Base-by-base conservation (phyloP, 2,329 filamentous ascomycete species). In the Trichophyton verrucosum region DNA sequence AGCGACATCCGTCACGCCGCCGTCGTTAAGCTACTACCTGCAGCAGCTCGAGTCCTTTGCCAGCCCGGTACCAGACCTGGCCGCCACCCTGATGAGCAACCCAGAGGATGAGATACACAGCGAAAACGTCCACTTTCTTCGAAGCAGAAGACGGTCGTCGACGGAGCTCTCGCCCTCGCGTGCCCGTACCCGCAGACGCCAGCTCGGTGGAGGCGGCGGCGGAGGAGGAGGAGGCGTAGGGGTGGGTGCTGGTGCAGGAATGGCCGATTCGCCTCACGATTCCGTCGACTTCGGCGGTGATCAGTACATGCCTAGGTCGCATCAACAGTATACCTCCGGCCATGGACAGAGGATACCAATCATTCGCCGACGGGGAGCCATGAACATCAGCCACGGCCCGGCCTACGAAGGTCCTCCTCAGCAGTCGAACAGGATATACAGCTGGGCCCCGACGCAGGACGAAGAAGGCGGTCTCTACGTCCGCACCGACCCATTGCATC, bases 331-430 rank as follows among this genome's bases (percentile, higher is more conserved):
- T 24, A 7, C 15, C 1, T 40, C 55, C 11, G 55, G 36, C 17
- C 36, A 24, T 17, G 22, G 22, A 36, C 40, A 49, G 57, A 20
- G 30, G 17, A 38, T 64, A 57, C 72, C 72, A 47, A 71, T 73
- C 61, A 63, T 72, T 22, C 72, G 71, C 47, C 72, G 69, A 58
- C 72, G 70, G 51, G 71, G 68, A 53, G 76, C 81, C 65, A 74
- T 20, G 17, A 55, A 73, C 24, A 68, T 75, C 44, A 73, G 76
- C 64, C 75, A 74, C 59, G 73, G 78, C 60, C 72, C 79, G 38
- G 77, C 79, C 49, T 84, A 84, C 66, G 78, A 82, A 62, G 77
- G 80, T 64, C 78, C 78, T 57, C 74, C 79, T 7, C 79, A 82
- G 17, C 77, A 76, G 65, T 71, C 77, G 63, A 81, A 82, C 66